Evolutionary conservation across 2,329 filamentous ascomycete genomes (phyloP).

Genomic region (Metarhizium robertsii): DNA sequence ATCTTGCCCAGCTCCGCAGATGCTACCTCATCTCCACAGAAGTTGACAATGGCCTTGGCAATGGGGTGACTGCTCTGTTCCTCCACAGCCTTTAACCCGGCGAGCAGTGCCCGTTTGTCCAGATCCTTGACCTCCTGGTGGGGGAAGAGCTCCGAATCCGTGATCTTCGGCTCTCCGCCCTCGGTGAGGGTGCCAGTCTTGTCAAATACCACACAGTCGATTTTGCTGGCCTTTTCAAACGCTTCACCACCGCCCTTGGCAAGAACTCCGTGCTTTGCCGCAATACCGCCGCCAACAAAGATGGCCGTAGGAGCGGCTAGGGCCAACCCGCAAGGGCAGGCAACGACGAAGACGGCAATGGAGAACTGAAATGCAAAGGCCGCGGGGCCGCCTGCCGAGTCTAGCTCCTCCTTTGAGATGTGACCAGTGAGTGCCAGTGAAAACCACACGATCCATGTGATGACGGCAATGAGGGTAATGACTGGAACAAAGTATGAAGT

Average conservation of each 20-base stretch:
- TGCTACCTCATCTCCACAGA: slow-evolving; percentile 37
- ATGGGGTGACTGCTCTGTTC: slow-evolving; percentile 67
- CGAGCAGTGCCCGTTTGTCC: slow-evolving; percentile 30
- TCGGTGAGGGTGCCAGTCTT: slow-evolving; percentile 79
- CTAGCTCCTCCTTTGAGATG: slow-evolving; percentile 48
- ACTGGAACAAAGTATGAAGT: slow-evolving; percentile 71
- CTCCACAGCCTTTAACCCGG: slow-evolving; percentile 52
- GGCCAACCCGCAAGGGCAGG: slow-evolving; percentile 75
- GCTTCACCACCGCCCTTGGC: slow-evolving; percentile 79
- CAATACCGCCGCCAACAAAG: slow-evolving; percentile 72
- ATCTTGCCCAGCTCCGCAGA: slow-evolving; percentile 31
- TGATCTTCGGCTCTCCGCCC: slow-evolving; percentile 62
- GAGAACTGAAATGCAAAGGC: slow-evolving; percentile 73
- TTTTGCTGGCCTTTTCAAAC: slow-evolving; percentile 71
- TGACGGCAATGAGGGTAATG: slow-evolving; percentile 58
- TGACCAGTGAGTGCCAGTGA: slow-evolving; percentile 48
- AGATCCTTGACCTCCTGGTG: slow-evolving; percentile 14
- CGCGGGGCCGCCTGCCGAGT: slow-evolving; percentile 53
- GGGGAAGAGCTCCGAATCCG: slow-evolving; percentile 36
- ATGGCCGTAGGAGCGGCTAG: slow-evolving; percentile 81
- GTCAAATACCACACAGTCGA: slow-evolving; percentile 77
- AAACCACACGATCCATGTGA: slow-evolving; percentile 67
- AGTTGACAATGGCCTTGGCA: slow-evolving; percentile 58
- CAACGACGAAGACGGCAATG: slow-evolving; percentile 79
- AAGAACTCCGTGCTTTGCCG: slow-evolving; percentile 70